Evolutionary conservation across 2,329 filamentous ascomycete species (phyloP).

Genomic region (Fusarium xylarioides): DNA sequence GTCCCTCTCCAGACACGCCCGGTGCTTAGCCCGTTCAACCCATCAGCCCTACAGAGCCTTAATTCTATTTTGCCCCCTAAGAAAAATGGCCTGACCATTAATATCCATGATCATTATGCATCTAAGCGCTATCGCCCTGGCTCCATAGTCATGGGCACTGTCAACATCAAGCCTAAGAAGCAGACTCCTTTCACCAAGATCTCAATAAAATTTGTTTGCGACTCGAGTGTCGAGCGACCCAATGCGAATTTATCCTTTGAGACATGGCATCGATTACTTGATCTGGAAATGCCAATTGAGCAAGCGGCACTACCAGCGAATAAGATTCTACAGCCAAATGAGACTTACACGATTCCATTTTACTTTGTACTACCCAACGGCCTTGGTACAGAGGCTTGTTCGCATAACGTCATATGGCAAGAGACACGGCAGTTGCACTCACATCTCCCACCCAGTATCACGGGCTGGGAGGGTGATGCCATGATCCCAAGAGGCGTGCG

Average conservation of each 20-base stretch:
- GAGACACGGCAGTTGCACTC: conserved; percentile 8
- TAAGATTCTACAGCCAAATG: not conserved
- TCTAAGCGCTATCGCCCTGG: conserved; percentile 14
- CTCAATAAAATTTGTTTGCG: conserved; percentile 15
- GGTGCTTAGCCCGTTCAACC: conserved; percentile 7
- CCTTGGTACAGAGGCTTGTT: conserved; percentile 13
- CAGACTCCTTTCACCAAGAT: not conserved
- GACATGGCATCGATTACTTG: conserved; percentile 22
- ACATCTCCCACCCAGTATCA: conserved; percentile 4
- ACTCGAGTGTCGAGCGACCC: conserved; percentile 9
- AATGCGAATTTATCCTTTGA: conserved; percentile 7
- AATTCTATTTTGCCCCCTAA: not conserved
- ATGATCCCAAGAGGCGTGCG: conserved; percentile 4
- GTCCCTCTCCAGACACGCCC: conserved; percentile 20
- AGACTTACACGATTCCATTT: conserved; percentile 9
- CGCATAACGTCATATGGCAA: conserved; percentile 17
- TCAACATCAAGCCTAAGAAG: conserved; percentile 16
- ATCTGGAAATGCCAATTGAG: conserved; percentile 10
- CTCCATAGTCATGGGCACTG: conserved; percentile 4
- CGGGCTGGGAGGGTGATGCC: not conserved
- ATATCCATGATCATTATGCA: conserved; percentile 13
- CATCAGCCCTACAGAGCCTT: conserved; percentile 8
- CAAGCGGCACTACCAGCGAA: not conserved
- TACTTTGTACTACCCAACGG: conserved; percentile 12
- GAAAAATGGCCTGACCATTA: not conserved